Conservation (phyloP, 1,284 basidiomycete species). For the Pseudozyma pruni region DNA sequence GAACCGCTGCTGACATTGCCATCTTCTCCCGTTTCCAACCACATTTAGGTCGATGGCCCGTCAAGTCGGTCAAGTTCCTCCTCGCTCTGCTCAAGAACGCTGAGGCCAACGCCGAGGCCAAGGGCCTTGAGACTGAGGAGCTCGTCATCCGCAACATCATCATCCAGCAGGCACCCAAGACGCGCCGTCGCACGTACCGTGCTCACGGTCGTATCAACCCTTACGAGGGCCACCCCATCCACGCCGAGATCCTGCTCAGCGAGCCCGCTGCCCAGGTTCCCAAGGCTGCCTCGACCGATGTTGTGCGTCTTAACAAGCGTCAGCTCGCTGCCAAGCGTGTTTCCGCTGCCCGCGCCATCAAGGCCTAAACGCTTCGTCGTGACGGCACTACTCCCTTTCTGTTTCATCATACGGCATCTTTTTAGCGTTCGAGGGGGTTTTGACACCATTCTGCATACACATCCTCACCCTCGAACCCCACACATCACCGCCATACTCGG, state of each 20-base stretch:
- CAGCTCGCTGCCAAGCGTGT: slow-evolving; percentile 65
- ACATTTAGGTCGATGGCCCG: slow-evolving; percentile 94
- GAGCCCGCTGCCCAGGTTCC: slow-evolving; percentile 65
- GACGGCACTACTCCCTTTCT: background rate
- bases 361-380: slow-evolving; percentile 31
- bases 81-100: slow-evolving; percentile 96
- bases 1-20: slow-evolving; percentile 11
- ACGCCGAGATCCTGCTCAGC: slow-evolving; percentile 78
- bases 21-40: background rate
- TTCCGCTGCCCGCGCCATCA: slow-evolving; percentile 54
- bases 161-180: slow-evolving; percentile 99
- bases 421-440: slow-evolving; percentile 9
- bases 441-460: too few species aligned
- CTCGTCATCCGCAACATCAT: slow-evolving; percentile 96
- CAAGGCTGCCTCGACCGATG: slow-evolving; percentile 57
- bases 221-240: slow-evolving; percentile 85
- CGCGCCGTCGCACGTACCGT: slow-evolving; percentile 98
- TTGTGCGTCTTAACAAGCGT: slow-evolving; percentile 64
- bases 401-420: slow-evolving; percentile 2
- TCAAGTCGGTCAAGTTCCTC: slow-evolving; percentile 98
- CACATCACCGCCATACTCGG: background rate
- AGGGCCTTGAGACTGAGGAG: slow-evolving; percentile 92
- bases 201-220: slow-evolving; percentile 85
- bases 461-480: too few species aligned
- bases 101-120: slow-evolving; percentile 98